A percentile compares a stretch with the other conserved stretches of the same genome.
These are phyloP conservation scores for Xylaria curta DNA, from an alignment of 495 filamentous ascomycete species.

Conservation along the genomic window DNA sequence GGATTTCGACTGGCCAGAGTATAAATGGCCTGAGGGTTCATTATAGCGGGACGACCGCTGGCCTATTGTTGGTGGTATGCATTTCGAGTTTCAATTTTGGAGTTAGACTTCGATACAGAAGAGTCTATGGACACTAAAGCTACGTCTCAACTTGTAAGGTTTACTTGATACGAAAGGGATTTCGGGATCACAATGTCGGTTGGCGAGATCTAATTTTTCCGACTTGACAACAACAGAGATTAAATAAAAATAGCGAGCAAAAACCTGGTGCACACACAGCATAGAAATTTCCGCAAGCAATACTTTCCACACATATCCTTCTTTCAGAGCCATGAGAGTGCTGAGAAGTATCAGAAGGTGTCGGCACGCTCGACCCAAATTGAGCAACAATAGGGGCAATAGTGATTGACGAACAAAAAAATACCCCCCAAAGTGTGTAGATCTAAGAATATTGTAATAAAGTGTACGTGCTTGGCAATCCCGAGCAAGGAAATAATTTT, in stretches of 20 bases:
- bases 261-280: too few relatives aligned
- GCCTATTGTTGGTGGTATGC: background rate
- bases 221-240: background rate
- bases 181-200: background rate
- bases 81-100: background rate
- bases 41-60: background rate
- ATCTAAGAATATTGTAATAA: background rate
- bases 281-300: background rate
- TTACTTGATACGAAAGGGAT: background rate
- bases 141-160: background rate
- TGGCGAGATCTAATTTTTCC: background rate
- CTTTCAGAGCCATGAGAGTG: background rate
- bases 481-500: background rate
- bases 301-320: background rate
- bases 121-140: background rate
- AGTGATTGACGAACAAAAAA: background rate
- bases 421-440: background rate
- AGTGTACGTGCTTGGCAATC: background rate
- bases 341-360: background rate
- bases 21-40: slow-evolving; percentile 33
- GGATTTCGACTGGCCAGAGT: slow-evolving; percentile 31
- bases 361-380: background rate
- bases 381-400: background rate
- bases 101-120: background rate
- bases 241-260: too few relatives aligned